Evolutionary conservation across 495 filamentous ascomycete species (phyloP).

Genomic region (Penicillium egyptiacum): DNA sequence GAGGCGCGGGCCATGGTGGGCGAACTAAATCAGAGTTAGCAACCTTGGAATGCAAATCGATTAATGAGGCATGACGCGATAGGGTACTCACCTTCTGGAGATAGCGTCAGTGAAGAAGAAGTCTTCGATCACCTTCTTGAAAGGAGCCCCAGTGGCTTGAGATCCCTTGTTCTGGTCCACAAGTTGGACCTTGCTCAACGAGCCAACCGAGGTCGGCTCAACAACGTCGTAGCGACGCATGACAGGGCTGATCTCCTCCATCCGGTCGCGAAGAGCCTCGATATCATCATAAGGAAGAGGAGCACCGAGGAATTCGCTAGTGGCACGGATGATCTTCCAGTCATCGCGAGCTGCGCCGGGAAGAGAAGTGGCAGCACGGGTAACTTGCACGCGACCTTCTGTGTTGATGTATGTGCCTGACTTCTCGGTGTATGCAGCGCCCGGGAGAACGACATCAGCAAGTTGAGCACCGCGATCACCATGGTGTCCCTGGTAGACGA

Average conservation of each 20-base stretch:
- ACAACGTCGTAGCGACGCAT: slow-evolving; percentile 87
- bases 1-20: slow-evolving; percentile 97
- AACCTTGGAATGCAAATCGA: slow-evolving; percentile 14
- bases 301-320: slow-evolving; percentile 83
- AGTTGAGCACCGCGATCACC: slow-evolving; percentile 90
- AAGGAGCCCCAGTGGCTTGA: slow-evolving; percentile 61
- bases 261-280: slow-evolving; percentile 79
- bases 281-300: slow-evolving; percentile 92
- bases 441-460: slow-evolving; percentile 91
- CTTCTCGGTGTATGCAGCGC: slow-evolving; percentile 96
- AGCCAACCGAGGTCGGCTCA: slow-evolving; percentile 68
- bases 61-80: neutral
- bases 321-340: slow-evolving; percentile 96
- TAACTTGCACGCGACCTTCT: slow-evolving; percentile 92
- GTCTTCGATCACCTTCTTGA: slow-evolving; percentile 85
- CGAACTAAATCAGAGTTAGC: slow-evolving; percentile 58
- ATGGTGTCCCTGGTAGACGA: slow-evolving; percentile 97
- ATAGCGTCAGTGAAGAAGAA: slow-evolving; percentile 98
- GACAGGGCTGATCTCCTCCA: slow-evolving; percentile 90
- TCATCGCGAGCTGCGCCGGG: slow-evolving; percentile 90
- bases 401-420: slow-evolving; percentile 96
- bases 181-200: slow-evolving; percentile 84
- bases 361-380: slow-evolving; percentile 78
- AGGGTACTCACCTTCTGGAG: slow-evolving; percentile 72
- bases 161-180: slow-evolving; percentile 92